Base-by-base conservation (phyloP, 805 yeast species). In the Spathaspora gorwiae region DNA sequence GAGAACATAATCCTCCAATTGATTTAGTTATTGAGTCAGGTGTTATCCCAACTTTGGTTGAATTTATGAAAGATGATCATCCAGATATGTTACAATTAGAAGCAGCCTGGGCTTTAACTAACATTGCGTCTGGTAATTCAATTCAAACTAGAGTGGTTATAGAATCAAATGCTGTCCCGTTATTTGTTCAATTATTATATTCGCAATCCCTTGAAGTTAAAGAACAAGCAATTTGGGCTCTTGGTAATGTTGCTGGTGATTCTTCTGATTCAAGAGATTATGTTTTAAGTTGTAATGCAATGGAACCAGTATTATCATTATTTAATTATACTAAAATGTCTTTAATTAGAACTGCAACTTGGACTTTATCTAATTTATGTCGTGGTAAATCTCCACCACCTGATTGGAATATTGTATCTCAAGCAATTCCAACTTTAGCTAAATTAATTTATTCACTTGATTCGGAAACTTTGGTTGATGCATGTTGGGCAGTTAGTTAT, bases 81-180 rank as follows among this genome's bases (percentile, higher is more conserved):
- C 87, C 90, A 3, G 90, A 87, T 58, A 81, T 87, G 76, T 76
- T 94, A 57, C 98, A 92, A 70, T 80, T 94, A 57, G 99, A 94
- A 73, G 96, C 98, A 10, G 97, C 99, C 7, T 94, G 99, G 99
- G 98, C 98, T n/a, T 78, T 94, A 55, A 94, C 99, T 42, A 94
- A 94, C 64, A 92, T 94, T 65, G 98, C 98, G 19, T 88, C 97
- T 4, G 99, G 99, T 51, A 74, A 84, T 42, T 81, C 95, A 36
- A 85, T 81, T 40, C 98, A 94, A 69, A 94, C 99, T 15, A 79
- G 78, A 57, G 83, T 84, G 37, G 98, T 94, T 45, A 94, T 94
- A 46, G 92, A 90, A 51, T 83, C 92, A 4, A 95, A 92, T 43
- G 98, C 98, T 0, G 95, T 94, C 37, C 98, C 98, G 14, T 72